Evolutionary conservation across 2,329 filamentous ascomycete species (phyloP).

Genomic region (Exophiala spinifera): DNA sequence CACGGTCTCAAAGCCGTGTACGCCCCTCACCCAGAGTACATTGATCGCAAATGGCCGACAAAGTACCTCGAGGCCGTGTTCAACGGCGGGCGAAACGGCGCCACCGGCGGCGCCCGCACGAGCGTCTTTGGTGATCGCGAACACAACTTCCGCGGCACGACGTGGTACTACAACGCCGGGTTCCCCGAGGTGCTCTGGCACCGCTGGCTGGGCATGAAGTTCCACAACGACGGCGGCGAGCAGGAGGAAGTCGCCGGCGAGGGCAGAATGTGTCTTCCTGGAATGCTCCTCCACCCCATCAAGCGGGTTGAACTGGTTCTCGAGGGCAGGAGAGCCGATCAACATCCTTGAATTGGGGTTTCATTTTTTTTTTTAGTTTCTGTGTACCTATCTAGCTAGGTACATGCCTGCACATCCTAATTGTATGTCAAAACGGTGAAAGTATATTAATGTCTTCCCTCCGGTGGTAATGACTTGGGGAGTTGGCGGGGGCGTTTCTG

Average conservation of each 20-base stretch:
- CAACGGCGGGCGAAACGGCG: conserved; percentile 74
- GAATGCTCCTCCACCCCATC: conserved; percentile 84
- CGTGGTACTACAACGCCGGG: conserved; percentile 86
- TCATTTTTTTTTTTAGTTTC: too few species aligned
- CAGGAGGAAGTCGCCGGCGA: conserved; percentile 70
- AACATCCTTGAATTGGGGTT: conserved; percentile 4
- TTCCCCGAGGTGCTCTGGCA: conserved; percentile 80
- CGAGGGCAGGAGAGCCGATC: conserved; percentile 28
- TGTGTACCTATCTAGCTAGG: background rate
- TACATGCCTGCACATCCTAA: too few species aligned
- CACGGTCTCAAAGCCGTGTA: conserved; percentile 92
- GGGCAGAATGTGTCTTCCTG: conserved; percentile 85
- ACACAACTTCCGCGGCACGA: conserved; percentile 81
- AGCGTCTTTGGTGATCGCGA: conserved; percentile 79
- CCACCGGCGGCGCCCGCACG: conserved; percentile 68
- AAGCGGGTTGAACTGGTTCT: conserved; percentile 64
- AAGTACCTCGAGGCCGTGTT: conserved; percentile 73
- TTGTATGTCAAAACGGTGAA: too few species aligned
- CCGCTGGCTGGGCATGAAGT: conserved; percentile 78
- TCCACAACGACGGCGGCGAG: conserved; percentile 75
- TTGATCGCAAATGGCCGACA: conserved; percentile 81
- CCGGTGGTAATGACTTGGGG: too few species aligned
- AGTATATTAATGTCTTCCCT: too few species aligned
- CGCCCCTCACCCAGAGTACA: conserved; percentile 82
- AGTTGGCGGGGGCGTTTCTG: too few species aligned